phyloP scores from a whole-genome alignment of 768 basidiomycete species.

The Mycena olivaceomarginata region DNA sequence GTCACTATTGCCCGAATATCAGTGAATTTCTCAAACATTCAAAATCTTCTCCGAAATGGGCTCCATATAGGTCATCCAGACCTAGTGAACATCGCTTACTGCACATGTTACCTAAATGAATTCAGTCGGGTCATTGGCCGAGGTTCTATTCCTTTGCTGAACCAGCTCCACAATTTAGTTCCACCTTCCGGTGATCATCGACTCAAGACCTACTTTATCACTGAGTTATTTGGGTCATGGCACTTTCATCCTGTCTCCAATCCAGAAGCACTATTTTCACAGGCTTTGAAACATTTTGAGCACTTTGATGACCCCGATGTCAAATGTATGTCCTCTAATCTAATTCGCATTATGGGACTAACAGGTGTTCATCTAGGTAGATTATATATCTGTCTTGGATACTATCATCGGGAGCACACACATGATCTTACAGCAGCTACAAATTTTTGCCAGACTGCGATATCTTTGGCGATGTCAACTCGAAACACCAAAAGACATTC shows the following conservation, averaged over 20 bases:
- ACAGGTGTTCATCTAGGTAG: background rate
- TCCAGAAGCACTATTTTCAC: background rate
- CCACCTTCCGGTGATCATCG: too few species aligned
- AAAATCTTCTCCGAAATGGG: background rate
- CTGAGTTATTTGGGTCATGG: background rate
- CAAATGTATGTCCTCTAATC: background rate
- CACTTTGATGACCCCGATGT: background rate
- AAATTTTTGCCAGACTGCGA: background rate
- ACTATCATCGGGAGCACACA: background rate
- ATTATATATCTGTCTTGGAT: background rate
- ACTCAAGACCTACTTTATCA: too few species aligned
- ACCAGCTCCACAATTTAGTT: too few species aligned
- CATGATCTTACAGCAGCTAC: background rate
- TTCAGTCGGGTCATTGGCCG: background rate
- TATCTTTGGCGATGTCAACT: background rate
- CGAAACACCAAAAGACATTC: background rate
- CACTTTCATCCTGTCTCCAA: background rate
- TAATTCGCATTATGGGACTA: background rate
- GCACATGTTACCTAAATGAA: background rate
- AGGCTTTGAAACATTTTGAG: background rate
- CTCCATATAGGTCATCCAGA: background rate
- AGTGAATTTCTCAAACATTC: background rate
- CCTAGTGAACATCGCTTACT: background rate
- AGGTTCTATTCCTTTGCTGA: too few species aligned
- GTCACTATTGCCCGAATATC: too few species aligned